Conservation (phyloP, 768 basidiomycete genomes). For the Nidularia pulvinata region DNA sequence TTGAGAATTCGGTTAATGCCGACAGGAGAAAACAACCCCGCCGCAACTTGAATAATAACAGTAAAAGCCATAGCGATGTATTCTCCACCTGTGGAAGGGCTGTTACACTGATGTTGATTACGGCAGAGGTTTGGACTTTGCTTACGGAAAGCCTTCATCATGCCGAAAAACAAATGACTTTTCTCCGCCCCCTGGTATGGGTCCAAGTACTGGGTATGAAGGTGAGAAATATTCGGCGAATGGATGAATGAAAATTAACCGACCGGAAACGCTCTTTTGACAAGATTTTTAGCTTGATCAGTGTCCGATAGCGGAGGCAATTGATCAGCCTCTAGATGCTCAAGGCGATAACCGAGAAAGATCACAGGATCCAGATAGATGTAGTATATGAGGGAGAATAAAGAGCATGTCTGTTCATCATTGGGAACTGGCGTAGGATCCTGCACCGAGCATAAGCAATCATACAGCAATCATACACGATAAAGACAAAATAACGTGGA, state of each 20-base stretch:
- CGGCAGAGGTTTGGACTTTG: not conserved
- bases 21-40: conserved; percentile 25
- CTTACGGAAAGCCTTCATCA: conserved; percentile 35
- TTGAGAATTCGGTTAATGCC: conserved; percentile 33
- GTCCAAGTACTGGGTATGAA: conserved; percentile 29
- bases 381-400: conserved; percentile 39
- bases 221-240: not conserved
- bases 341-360: conserved; percentile 33
- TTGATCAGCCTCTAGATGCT: conserved; percentile 46
- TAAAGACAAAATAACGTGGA: not conserved
- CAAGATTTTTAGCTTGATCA: conserved; percentile 30
- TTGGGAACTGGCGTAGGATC: conserved; percentile 27
- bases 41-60: conserved; percentile 19
- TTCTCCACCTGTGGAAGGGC: conserved; percentile 16
- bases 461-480: not conserved
- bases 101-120: not conserved
- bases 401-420: conserved; percentile 49
- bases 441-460: conserved; percentile 10
- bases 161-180: conserved; percentile 44
- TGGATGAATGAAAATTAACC: not conserved
- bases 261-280: conserved; percentile 22
- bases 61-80: conserved; percentile 25
- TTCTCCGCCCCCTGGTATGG: conserved; percentile 34
- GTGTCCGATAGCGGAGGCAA: conserved; percentile 65
- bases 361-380: conserved; percentile 56